These are phyloP conservation scores for Backusella macrospora DNA, from an alignment of 192 early-diverging fungal species.

Conservation along the genomic window DNA sequence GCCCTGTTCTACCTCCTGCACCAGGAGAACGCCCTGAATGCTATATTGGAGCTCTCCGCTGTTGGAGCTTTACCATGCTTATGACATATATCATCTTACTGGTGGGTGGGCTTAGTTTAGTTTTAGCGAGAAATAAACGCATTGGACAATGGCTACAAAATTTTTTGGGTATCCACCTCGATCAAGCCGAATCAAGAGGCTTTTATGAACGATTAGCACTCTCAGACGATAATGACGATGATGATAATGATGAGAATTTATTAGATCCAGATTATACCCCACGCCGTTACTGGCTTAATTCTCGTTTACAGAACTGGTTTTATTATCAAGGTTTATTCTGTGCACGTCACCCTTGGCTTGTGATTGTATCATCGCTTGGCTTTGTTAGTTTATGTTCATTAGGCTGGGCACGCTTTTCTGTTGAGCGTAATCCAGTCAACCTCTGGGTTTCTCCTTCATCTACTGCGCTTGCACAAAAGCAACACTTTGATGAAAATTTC, in stretches of 20 bases:
- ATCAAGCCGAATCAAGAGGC: constrained; percentile 13
- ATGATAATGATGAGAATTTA: constrained; percentile 42
- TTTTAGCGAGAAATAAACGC: background rate
- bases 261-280: constrained; percentile 51
- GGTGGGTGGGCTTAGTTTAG: background rate
- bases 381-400: constrained; percentile 54
- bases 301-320: constrained; percentile 59
- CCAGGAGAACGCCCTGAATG: constrained; percentile 47
- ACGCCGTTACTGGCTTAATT: constrained; percentile 52
- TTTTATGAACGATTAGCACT: constrained; percentile 48
- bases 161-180: background rate
- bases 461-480: constrained; percentile 53
- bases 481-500: constrained; percentile 63
- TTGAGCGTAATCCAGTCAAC: constrained; percentile 60
- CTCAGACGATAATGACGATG: constrained; percentile 38
- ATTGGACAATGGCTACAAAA: background rate
- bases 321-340: constrained; percentile 61
- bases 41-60: constrained; percentile 43
- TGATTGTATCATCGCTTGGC: constrained; percentile 44
- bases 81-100: constrained; percentile 45
- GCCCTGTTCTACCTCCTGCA: constrained; percentile 56
- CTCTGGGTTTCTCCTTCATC: constrained; percentile 66
- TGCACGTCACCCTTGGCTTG: constrained; percentile 55
- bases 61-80: constrained; percentile 54
- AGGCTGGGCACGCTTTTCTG: constrained; percentile 57